phyloP scores from a whole-genome alignment of 2,329 filamentous ascomycete genomes.

The Arthrobotrys sphaeroides region DNA sequence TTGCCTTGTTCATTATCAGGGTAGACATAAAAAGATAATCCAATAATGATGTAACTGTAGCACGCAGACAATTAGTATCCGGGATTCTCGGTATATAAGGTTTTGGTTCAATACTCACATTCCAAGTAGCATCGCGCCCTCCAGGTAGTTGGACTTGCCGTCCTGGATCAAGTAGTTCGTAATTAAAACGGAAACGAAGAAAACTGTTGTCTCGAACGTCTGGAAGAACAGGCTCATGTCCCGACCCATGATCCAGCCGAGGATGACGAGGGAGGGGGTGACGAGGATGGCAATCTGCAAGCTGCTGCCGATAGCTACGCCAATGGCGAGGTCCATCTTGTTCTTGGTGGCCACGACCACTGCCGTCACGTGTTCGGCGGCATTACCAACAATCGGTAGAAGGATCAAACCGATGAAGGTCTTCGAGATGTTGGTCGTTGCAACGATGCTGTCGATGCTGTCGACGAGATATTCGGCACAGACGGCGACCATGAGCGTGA shows the following conservation, averaged over 20 bases:
- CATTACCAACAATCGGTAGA: constrained; percentile 82
- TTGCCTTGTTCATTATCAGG: constrained; percentile 64
- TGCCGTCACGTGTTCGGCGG: constrained; percentile 82
- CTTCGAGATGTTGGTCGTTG: constrained; percentile 76
- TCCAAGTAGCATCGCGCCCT: constrained; percentile 76
- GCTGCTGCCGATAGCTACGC: constrained; percentile 81
- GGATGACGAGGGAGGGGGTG: constrained; percentile 79
- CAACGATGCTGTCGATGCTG: constrained; percentile 76
- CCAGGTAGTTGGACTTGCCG: constrained; percentile 84
- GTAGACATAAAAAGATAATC: constrained; percentile 70
- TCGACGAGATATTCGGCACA: constrained; percentile 81
- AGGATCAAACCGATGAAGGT: constrained; percentile 83
- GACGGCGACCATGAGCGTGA: constrained; percentile 75
- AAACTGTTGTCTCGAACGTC: constrained; percentile 64
- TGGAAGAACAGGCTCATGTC: constrained; percentile 84
- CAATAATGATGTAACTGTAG: constrained; percentile 68
- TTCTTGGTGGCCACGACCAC: constrained; percentile 80
- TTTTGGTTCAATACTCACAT: constrained; percentile 62
- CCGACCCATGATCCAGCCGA: constrained; percentile 78
- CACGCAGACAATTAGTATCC: background rate
- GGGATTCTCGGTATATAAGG: too few species aligned
- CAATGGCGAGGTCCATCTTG: constrained; percentile 75
- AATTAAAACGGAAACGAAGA: constrained; percentile 58
- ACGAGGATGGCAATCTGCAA: constrained; percentile 85
- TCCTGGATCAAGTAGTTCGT: constrained; percentile 75